Evolutionary conservation across 352 stramenopile genomes (phyloP), one percentile per base, ranked within the genome.

Genomic region (Globisporangium sylvaticum): DNA sequence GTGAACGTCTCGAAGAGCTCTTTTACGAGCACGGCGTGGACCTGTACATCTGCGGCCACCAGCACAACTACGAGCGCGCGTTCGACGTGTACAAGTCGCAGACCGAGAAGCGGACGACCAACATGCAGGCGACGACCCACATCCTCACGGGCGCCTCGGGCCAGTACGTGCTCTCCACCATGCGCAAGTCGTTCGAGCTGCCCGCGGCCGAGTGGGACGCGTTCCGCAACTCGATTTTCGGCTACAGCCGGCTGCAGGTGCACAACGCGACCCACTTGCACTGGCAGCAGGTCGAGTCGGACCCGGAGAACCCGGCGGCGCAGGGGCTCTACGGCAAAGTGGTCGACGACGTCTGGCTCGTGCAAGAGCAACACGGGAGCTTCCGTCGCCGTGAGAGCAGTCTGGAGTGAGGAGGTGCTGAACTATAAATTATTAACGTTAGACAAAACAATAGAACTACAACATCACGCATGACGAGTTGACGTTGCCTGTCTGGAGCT

Each of bases 51-150:
- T 94, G 87, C 52, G 90, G 90, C 10, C 90, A 97, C 73, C 87
- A 96, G 67, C 90, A 97, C 82, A 96, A 97, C 75, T 97, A 96
- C 74, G 90, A 96, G 67, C 83, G 90, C 42, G 87, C 84, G 20
- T 96, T 84, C 58, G 89, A 96, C 67, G 74, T 96, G 7, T 94
- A 93, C 71, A 77, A 78, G 25, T 80, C 70, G 2, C 39, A 74
- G 42, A 95, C 86, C 4, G 82, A 75, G 75, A 71, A 77, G 46
- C 77, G 79, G 44, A 95, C 87, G n/a, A 79, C 60, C 57, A 91
- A 96, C 74, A 95, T 94, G 84, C 72, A 71, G 15, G 88, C 83
- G 24, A 96, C 90, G 14, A 96, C 88, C 39, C 89, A 97, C 77
- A 95, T 97, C 46, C 77, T 96, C 63, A 96, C 87, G 2, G 89